These are phyloP conservation scores for Debaryomyces subglobosus DNA, from an alignment of 1,139 yeast species.

Conservation along the genomic window DNA sequence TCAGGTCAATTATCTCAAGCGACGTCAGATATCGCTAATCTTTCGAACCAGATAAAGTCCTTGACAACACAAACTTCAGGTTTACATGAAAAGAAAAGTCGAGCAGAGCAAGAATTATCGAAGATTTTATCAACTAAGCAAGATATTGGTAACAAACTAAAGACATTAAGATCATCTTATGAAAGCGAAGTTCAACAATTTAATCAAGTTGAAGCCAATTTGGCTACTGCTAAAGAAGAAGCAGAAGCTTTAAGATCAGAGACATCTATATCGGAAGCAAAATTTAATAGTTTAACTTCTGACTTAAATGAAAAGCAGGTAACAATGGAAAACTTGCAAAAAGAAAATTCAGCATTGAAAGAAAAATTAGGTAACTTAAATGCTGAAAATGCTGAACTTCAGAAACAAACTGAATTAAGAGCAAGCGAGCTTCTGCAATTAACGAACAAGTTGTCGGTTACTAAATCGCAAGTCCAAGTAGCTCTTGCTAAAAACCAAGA, in stretches of 20 bases:
- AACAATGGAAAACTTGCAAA: conserved; percentile 65
- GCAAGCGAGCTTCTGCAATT: conserved; percentile 61
- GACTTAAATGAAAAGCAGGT: conserved; percentile 66
- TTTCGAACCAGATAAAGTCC: conserved; percentile 82
- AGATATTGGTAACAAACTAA: conserved; percentile 72
- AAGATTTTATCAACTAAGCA: conserved; percentile 64
- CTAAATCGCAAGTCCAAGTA: conserved; percentile 69
- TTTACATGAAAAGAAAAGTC: conserved; percentile 68
- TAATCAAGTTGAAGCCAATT: conserved; percentile 63
- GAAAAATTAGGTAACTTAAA: conserved; percentile 70
- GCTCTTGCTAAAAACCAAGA: conserved; percentile 59
- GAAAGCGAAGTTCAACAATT: conserved; percentile 81
- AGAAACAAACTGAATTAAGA: conserved; percentile 55
- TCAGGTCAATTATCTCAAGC: conserved; percentile 76
- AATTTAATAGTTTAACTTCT: conserved; percentile 68
- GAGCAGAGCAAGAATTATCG: conserved; percentile 76
- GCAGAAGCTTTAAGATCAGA: conserved; percentile 75
- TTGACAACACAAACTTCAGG: conserved; percentile 73
- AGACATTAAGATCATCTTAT: conserved; percentile 67
- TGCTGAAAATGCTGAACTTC: conserved; percentile 64
- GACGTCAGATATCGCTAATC: conserved; percentile 83
- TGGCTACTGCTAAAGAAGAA: conserved; percentile 65
- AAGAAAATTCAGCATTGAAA: conserved; percentile 63
- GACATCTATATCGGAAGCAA: conserved; percentile 79
- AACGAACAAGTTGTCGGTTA: conserved; percentile 64